Percentiles rank a stretch among this genome's conserved stretches.
phyloP scores from a whole-genome alignment of 1,284 basidiomycete genomes.

The Tilletia setariae region DNA sequence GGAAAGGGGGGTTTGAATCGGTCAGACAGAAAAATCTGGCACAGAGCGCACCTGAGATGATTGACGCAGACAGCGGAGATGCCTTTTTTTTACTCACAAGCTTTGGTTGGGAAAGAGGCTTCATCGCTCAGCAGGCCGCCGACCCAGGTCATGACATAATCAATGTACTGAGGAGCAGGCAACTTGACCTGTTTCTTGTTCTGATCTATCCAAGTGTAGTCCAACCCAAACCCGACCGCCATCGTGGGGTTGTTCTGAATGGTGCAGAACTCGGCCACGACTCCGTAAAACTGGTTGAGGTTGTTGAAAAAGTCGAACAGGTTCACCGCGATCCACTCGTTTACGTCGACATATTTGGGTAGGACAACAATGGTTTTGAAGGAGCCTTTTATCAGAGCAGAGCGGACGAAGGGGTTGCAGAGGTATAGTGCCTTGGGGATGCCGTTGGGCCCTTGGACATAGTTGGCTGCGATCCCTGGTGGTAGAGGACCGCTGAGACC shows the following conservation, averaged over 20 bases:
- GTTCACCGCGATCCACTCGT: slow-evolving; percentile 96
- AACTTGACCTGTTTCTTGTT: slow-evolving; percentile 82
- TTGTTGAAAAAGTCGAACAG: slow-evolving; percentile 71
- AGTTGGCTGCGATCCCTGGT: slow-evolving; percentile 8
- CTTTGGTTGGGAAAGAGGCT: slow-evolving; percentile 88
- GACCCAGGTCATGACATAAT: slow-evolving; percentile 98
- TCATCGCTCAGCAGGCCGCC: slow-evolving; percentile 92
- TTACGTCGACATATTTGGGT: slow-evolving; percentile 68
- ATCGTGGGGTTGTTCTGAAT: slow-evolving; percentile 84
- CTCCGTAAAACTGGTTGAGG: slow-evolving; percentile 94
- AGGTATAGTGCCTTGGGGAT: slow-evolving; percentile 47
- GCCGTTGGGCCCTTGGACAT: neutral
- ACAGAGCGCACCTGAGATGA: no score
- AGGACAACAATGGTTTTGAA: slow-evolving; percentile 98
- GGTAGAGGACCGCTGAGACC: neutral
- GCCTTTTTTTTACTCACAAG: slow-evolving; percentile 71
- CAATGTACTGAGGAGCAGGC: slow-evolving; percentile 93
- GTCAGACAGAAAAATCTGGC: no score
- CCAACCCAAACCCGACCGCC: slow-evolving; percentile 86
- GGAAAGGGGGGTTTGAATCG: no score
- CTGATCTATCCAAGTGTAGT: slow-evolving; percentile 93
- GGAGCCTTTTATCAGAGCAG: slow-evolving; percentile 93
- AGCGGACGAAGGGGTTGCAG: slow-evolving; percentile 74
- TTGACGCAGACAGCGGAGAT: no score
- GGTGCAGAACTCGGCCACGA: slow-evolving; percentile 91